These are phyloP conservation scores for Bisporella sp. DNA, from an alignment of 2,329 filamentous ascomycete species.

Conservation along the genomic window DNA sequence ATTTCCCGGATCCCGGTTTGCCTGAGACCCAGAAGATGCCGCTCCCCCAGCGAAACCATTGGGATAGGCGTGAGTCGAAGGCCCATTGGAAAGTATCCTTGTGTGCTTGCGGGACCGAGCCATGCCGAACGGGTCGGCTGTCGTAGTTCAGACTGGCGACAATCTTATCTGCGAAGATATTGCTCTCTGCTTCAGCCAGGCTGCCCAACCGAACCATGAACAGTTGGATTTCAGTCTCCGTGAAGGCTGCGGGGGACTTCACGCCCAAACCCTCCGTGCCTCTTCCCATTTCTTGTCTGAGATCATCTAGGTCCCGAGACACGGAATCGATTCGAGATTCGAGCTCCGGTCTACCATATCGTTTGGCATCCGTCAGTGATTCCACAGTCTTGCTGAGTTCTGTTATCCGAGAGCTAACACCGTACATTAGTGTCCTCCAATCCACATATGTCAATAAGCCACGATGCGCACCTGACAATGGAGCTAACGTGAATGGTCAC, in stretches of 20 bases:
- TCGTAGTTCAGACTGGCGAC: not conserved
- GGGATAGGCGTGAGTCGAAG: not conserved
- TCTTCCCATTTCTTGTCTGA: not conserved
- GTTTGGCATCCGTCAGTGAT: not conserved
- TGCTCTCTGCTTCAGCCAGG: not conserved
- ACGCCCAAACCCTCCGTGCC: not conserved
- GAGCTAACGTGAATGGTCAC: not conserved
- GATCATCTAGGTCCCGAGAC: not conserved
- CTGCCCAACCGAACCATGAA: not conserved
- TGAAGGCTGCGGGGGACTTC: not conserved
- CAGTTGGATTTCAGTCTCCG: not conserved
- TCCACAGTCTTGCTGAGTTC: not conserved
- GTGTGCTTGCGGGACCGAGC: not conserved
- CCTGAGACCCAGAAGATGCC: constrained; percentile 10
- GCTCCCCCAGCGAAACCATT: not conserved
- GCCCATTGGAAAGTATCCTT: not conserved
- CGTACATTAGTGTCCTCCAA: not conserved
- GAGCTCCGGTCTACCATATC: not conserved
- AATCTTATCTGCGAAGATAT: not conserved
- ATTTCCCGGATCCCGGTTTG: constrained; percentile 21
- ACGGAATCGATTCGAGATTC: not conserved
- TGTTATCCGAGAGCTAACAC: not conserved
- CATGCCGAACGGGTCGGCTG: not conserved
- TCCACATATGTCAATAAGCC: not conserved
- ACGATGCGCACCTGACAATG: not conserved